phyloP scores from a whole-genome alignment of 345 rosid genomes.

The Sonneratia alba region DNA sequence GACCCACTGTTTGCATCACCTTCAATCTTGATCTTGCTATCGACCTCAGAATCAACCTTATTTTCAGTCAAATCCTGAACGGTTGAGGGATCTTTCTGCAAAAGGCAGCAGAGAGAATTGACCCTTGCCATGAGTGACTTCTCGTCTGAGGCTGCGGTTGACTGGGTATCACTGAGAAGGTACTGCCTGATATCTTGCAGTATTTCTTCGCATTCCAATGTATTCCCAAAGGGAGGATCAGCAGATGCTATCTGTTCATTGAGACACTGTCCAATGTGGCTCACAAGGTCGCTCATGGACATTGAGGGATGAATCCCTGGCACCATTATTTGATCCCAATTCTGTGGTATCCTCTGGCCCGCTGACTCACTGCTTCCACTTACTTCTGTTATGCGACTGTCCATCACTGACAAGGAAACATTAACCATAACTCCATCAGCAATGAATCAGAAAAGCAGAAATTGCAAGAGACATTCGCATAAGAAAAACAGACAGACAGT shows the following conservation, averaged over 20 bases:
- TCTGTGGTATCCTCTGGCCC: slow-evolving; percentile 40
- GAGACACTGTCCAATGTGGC: slow-evolving; percentile 56
- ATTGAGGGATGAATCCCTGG: slow-evolving; percentile 82
- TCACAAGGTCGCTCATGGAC: slow-evolving; percentile 83
- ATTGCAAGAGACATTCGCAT: not conserved
- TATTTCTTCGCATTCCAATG: slow-evolving; percentile 38
- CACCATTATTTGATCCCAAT: slow-evolving; percentile 77
- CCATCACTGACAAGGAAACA: slow-evolving; percentile 42
- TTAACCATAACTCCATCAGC: slow-evolving; percentile 5
- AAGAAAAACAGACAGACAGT: not conserved
- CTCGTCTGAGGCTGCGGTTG: slow-evolving; percentile 67
- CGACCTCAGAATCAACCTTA: slow-evolving; percentile 17
- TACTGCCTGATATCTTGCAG: slow-evolving; percentile 78
- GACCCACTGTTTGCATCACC: slow-evolving; percentile 37
- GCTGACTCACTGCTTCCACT: slow-evolving; percentile 48
- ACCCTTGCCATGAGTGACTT: slow-evolving; percentile 95
- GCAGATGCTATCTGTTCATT: slow-evolving; percentile 57
- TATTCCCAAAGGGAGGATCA: slow-evolving; percentile 30
- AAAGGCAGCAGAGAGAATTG: slow-evolving; percentile 86
- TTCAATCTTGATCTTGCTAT: slow-evolving; percentile 24
- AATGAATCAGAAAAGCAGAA: not conserved
- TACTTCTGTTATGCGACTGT: slow-evolving; percentile 51
- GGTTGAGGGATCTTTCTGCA: slow-evolving; percentile 62
- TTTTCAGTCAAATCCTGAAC: slow-evolving; percentile 33
- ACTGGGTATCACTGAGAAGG: slow-evolving; percentile 72